These are phyloP conservation scores for Colletotrichum euphorbiae DNA, from an alignment of 2,329 filamentous ascomycete species.

Conservation along the genomic window DNA sequence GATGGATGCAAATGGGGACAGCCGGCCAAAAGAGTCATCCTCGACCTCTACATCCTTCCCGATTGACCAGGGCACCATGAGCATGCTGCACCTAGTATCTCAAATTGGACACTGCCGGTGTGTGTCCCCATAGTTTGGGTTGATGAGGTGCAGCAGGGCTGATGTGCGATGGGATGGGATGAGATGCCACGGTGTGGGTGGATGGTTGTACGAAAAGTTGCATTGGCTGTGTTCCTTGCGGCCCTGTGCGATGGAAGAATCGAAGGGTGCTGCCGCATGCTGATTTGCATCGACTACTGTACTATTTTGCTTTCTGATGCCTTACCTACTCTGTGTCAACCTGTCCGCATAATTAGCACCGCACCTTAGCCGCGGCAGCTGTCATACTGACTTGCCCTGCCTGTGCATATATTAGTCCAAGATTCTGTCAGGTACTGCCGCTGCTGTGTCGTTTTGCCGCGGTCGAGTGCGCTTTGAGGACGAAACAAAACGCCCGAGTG, in stretches of 20 bases:
- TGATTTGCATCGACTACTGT: constrained; percentile 21
- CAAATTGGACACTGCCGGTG: constrained; percentile 39
- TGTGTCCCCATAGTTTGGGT: constrained; percentile 35
- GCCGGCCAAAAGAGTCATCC: constrained; percentile 40
- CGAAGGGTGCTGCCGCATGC: constrained; percentile 17
- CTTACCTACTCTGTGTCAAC: neutral
- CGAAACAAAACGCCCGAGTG: constrained; percentile 32
- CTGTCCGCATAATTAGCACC: neutral
- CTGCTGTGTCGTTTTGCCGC: constrained; percentile 20
- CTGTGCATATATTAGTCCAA: constrained; percentile 4
- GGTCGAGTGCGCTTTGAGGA: constrained; percentile 19
- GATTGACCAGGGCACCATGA: constrained; percentile 16
- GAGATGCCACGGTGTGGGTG: constrained; percentile 26
- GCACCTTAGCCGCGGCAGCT: constrained; percentile 26
- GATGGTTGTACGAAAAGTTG: constrained; percentile 33
- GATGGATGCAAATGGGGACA: constrained; percentile 14
- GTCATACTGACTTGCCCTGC: constrained; percentile 15
- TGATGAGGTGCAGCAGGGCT: constrained; percentile 42
- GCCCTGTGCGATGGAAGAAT: constrained; percentile 21
- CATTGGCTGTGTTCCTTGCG: constrained; percentile 13
- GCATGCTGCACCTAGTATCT: constrained; percentile 2
- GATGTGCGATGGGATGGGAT: constrained; percentile 37
- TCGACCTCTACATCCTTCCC: constrained; percentile 35
- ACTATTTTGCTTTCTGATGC: constrained; percentile 14
- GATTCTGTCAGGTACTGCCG: constrained; percentile 30